A percentile compares a stretch with the other conserved stretches of the same genome.
These are phyloP conservation scores for Xylaria digitata DNA, from an alignment of 2,329 filamentous ascomycete genomes.

Conservation along the genomic window DNA sequence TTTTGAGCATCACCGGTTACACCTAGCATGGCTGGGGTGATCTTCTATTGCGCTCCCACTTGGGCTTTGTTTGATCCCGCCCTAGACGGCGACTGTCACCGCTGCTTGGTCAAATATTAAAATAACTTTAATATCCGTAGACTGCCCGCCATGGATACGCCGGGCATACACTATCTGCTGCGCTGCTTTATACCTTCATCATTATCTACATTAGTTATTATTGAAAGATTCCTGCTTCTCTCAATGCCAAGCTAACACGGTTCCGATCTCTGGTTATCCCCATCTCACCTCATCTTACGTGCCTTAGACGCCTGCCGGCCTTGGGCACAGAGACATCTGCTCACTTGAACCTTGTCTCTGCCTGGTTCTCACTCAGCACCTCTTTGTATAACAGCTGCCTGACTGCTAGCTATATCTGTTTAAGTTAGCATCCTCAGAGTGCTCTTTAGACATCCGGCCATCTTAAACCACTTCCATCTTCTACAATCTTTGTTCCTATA, in stretches of 20 bases:
- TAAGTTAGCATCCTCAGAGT: constrained; percentile 18
- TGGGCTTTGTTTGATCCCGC: constrained; percentile 47
- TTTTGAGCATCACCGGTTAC: constrained; percentile 50
- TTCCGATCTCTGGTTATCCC: constrained; percentile 39
- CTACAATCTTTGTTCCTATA: constrained; percentile 19
- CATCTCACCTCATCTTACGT: constrained; percentile 45
- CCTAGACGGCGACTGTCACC: constrained; percentile 47
- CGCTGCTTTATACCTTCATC: constrained; percentile 36
- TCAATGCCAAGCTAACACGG: constrained; percentile 43
- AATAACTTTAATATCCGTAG: constrained; percentile 51
- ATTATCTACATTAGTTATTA: constrained; percentile 39
- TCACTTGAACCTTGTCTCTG: constrained; percentile 27
- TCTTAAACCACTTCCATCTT: constrained; percentile 27
- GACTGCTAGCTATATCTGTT: constrained; percentile 11
- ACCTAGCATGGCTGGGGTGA: constrained; percentile 49
- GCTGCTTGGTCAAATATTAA: constrained; percentile 50
- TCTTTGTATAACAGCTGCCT: constrained; percentile 23
- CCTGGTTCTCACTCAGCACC: constrained; percentile 25
- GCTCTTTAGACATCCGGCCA: constrained; percentile 32
- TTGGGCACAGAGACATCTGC: constrained; percentile 31
- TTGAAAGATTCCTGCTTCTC: constrained; percentile 28
- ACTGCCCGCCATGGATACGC: constrained; percentile 44
- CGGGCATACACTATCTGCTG: constrained; percentile 29
- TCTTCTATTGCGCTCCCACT: constrained; percentile 48
- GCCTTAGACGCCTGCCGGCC: constrained; percentile 32